Evolutionary conservation across 176 grass and related monocot genomes (phyloP), one percentile per base, ranked within the genome.

Genomic region (Ampelocalamus luodianensis): DNA sequence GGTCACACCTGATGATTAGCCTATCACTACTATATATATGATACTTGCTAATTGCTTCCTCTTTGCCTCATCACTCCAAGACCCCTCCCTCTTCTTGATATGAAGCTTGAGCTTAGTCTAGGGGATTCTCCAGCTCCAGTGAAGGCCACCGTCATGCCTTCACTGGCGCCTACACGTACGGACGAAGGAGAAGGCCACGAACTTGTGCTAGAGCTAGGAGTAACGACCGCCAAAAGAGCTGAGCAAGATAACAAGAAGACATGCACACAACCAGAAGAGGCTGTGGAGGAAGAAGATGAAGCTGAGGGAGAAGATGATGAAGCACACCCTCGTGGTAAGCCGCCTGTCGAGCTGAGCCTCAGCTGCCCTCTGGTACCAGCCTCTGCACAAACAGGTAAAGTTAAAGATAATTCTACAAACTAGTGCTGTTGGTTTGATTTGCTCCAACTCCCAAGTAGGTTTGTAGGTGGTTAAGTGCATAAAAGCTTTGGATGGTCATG

Each of bases 51-150:
- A 18, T 17, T 65, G 56, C 27, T 66, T 59, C 67, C 58, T 79
- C 71, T 77, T 82, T 15, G 71, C 66, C 40, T 67, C 40, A 65
- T 79, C 58, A 70, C 76, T 83, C 18, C 76, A 55, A 64, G 4
- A 45, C 32, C 40, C 64, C 39, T 18, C 67, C 14, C 39, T 42
- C 55, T 74, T 66, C 29, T 61, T 42, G 75, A 44, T 53, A 90
- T 91, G 89, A 76, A 91, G 51, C 89, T 91, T 79, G 80, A 74
- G 74, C 80, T 91, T 69, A 80, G 80, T 87, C 89, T 91, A 68
- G 89, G 89, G 18, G 69, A 84, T 45, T 79, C 85, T 70, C 53
- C 44, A 76, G 34, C 85, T 62, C 62, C 80, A 75, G 51, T 24
- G 13, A 87, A 68, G 68, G 44, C 20, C 18, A 24, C 34, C 40